Evolutionary conservation across 768 basidiomycete genomes (phyloP).

Genomic region (Leccinum variicolor): DNA sequence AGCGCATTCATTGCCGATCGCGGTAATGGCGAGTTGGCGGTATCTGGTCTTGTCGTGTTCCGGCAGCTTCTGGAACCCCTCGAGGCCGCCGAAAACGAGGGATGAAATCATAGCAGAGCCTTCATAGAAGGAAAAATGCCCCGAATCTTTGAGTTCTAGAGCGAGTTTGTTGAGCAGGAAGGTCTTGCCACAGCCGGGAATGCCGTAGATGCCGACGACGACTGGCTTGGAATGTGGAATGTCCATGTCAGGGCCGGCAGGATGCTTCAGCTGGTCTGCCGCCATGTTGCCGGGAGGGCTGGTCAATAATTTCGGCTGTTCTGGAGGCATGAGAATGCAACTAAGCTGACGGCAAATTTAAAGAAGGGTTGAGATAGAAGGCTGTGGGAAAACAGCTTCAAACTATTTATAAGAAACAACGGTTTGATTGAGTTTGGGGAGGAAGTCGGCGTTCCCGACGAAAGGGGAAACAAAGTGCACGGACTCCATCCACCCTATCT

Average conservation of each 20-base stretch:
- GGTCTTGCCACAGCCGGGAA: constrained; percentile 15
- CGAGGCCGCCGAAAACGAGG: constrained; percentile 10
- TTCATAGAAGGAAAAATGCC: constrained; percentile 13
- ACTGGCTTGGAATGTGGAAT: constrained; percentile 10
- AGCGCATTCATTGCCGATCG: constrained; percentile 9
- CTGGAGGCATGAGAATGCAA: background rate
- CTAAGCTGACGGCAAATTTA: constrained; percentile 1
- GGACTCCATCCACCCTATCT: too few species aligned
- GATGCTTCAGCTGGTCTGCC: constrained; percentile 1
- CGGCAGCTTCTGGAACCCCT: constrained; percentile 11
- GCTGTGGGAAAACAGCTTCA: background rate
- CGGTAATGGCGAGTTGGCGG: constrained; percentile 11
- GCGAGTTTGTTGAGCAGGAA: constrained; percentile 10
- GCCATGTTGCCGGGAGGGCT: constrained; percentile 6
- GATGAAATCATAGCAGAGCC: constrained; percentile 14
- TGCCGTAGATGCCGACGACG: constrained; percentile 10
- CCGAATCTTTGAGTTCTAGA: constrained; percentile 10
- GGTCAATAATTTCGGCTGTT: constrained; percentile 7
- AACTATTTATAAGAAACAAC: too few species aligned
- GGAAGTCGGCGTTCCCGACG: too few species aligned
- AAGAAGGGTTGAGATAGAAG: background rate
- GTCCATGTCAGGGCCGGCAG: constrained; percentile 5
- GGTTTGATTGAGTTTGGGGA: too few species aligned
- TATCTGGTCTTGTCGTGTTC: constrained; percentile 13
- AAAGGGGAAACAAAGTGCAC: too few species aligned